Base-by-base conservation (phyloP, 75 land plant species). In the Ceratopteris richardii region DNA sequence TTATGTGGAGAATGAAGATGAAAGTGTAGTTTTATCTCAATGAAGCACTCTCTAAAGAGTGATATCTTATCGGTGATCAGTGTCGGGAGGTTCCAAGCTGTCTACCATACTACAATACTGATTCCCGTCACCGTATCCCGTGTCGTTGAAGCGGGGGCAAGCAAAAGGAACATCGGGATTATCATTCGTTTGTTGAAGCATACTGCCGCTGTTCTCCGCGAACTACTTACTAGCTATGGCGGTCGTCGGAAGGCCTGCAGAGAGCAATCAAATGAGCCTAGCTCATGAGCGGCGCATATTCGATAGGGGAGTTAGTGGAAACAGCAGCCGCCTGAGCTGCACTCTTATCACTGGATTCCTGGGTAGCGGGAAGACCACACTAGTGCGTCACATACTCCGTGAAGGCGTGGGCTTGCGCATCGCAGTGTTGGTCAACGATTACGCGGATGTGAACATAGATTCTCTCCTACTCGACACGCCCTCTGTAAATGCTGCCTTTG, bases 181-280 rank as follows among this genome's bases (percentile, higher is more conserved):
- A n/a, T n/a, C n/a, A n/a, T n/a, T n/a, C n/a, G n/a, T n/a, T n/a
- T n/a, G n/a, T n/a, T n/a, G n/a, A n/a, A n/a, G n/a, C n/a, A n/a
- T n/a, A n/a, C n/a, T n/a, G n/a, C n/a, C n/a, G n/a, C n/a, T n/a
- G n/a, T n/a, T n/a, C n/a, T n/a, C n/a, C n/a, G n/a, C n/a, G n/a
- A n/a, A n/a, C n/a, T n/a, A n/a, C n/a, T n/a, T n/a, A n/a, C n/a
- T 33, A 50, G 51, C 24, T 20, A 50, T 50, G 51, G 11, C 11
- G 21, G 11, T 50, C 21, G 24, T 20, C 10, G 51, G 51, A 12
- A 21, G 10, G 51, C 51, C 51, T 3, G 25, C 25, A 12, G 51
- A 50, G 51, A 50, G 25, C 51, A 50, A 50, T 12, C 51, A 50
- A 12, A 50, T 50, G 51, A 21, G 24, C 25, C 51, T 50, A 3